Evolutionary conservation across 192 early-diverging fungal genomes (phyloP).

Genomic region (Entomortierella chlamydospora): DNA sequence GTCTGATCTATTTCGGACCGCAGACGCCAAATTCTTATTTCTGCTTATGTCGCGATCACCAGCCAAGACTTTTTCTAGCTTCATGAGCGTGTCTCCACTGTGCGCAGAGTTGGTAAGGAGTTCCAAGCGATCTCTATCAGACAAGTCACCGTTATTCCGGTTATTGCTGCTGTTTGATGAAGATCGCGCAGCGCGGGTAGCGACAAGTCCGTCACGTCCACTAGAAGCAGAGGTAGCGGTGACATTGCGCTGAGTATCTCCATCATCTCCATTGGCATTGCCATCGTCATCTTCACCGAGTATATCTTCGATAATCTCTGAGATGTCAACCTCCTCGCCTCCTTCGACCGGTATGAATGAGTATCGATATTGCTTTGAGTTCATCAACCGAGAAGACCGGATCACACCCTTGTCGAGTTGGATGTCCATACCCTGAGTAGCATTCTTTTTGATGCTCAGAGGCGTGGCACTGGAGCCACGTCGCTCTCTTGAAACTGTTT

Average conservation of each 20-base stretch:
- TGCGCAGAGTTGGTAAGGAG: conserved; percentile 15
- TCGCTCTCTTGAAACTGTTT: background rate
- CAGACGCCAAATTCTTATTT: background rate
- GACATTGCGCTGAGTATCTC: background rate
- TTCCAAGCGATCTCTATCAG: conserved; percentile 25
- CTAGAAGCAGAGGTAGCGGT: background rate
- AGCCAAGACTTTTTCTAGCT: conserved; percentile 17
- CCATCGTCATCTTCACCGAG: conserved; percentile 38
- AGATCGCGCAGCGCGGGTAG: background rate
- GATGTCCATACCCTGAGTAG: conserved; percentile 51
- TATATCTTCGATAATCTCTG: conserved; percentile 59
- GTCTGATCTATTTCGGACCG: conserved; percentile 1
- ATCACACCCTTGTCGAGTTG: conserved; percentile 51
- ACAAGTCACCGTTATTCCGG: background rate
- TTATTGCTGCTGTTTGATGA: conserved; percentile 16
- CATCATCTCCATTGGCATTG: background rate
- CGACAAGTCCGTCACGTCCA: background rate
- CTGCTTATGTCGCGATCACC: background rate
- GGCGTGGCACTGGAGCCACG: conserved; percentile 24
- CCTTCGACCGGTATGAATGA: conserved; percentile 56
- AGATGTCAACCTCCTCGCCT: conserved; percentile 58
- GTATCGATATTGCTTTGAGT: conserved; percentile 57
- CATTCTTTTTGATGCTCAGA: conserved; percentile 54
- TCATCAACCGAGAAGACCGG: conserved; percentile 53
- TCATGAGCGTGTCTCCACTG: conserved; percentile 29